Evolutionary conservation across 129 eudicot genomes (phyloP).

Genomic region (Centaurea solstitialis): DNA sequence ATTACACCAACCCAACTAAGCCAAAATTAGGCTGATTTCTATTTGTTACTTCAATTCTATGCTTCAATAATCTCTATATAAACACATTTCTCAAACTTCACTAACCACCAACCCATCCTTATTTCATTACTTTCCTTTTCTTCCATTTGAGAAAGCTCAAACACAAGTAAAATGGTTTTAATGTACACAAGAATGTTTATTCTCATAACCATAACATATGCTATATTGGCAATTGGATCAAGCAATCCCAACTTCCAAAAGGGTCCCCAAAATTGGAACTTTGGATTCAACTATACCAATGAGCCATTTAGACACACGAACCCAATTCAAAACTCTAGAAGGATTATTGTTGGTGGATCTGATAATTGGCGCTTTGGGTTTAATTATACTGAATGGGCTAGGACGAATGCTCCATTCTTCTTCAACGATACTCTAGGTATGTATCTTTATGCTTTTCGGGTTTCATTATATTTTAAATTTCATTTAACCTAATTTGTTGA

Average conservation of each 20-base stretch:
- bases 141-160: background rate
- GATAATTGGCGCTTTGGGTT: slow-evolving; percentile 68
- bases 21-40: slow-evolving; percentile 26
- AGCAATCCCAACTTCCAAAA: slow-evolving; percentile 21
- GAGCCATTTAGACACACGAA: slow-evolving; percentile 30
- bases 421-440: slow-evolving; percentile 61
- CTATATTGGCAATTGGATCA: slow-evolving; percentile 18
- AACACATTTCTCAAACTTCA: slow-evolving; percentile 21
- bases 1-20: slow-evolving; percentile 37
- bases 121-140: background rate
- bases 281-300: slow-evolving; percentile 23
- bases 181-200: background rate
- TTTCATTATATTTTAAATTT: background rate
- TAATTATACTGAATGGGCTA: slow-evolving; percentile 70
- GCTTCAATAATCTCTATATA: slow-evolving; percentile 25
- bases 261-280: slow-evolving; percentile 20
- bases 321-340: slow-evolving; percentile 32
- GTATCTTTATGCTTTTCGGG: background rate
- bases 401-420: slow-evolving; percentile 54
- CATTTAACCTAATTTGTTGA: background rate
- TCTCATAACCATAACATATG: background rate
- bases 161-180: slow-evolving; percentile 15
- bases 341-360: slow-evolving; percentile 57
- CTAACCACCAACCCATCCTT: slow-evolving; percentile 10
- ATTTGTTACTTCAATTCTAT: background rate